Base-by-base conservation (phyloP, 1,139 yeast genomes). In the Barnettozyma hawaiiensis region DNA sequence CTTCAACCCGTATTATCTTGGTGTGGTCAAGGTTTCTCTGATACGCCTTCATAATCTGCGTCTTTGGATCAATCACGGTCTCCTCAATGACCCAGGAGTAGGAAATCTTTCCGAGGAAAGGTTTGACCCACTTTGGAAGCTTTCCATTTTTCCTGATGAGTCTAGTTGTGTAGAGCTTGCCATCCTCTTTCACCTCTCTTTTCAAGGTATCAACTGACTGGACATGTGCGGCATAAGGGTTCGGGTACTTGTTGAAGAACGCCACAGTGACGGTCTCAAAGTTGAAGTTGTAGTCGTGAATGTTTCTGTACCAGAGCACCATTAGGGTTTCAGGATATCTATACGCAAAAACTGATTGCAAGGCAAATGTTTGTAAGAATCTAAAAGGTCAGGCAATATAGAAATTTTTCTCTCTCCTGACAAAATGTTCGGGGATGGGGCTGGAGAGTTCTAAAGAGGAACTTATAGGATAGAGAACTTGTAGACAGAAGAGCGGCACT, bases 221-320 rank as follows among this genome's bases (percentile, higher is more conserved):
- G 12, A 92, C 97, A 65, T 92, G 97, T n/a, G 78, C 67, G 31
- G 97, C 83, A 59, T 74, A 89, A 4, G 98, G 98, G 58, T 87
- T 87, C 3, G 96, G 96, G 58, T 86, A 87, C 54, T 94, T 69
- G 64, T 85, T 85, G 62, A 86, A 80, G 60, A 82, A 83, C 2
- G 96, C 95, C 41, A 81, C 68, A 5, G 90, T 73, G 19, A 85
- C 87, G 1, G 92, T 83, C 40, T 71, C 72, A 58, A 89, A 89
- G 54, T 81, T 81, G 60, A 79, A 78, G 43, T 73, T 65, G 60
- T 70, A 85, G 21, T 66, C 61, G 58, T 80, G 83, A 15, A 69
- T 59, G 48, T 70, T 76, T 52, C 75, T 75, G 60, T 76, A 78
- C 62, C 79, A 73, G 41, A 81, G 75, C 27, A 84, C 94, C 94